Evolutionary conservation across 2,329 filamentous ascomycete species (phyloP), one percentile per base, ranked within the genome.

Genomic region (Fusarium cicatricum): DNA sequence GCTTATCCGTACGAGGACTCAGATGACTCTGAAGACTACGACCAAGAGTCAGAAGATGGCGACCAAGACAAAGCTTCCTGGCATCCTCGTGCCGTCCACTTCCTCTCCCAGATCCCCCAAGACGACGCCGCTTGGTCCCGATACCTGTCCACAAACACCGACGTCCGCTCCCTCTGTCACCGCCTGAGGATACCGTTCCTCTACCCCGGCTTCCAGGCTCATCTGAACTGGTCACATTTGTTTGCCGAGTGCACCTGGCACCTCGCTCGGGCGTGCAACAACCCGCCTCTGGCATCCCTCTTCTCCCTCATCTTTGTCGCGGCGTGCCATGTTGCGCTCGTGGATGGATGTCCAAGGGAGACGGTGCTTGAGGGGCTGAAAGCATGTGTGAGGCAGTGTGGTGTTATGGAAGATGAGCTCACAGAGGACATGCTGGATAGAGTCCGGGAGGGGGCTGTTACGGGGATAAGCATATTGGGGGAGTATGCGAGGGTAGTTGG

Each of bases 251-350:
- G 56, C 37, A 21, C 44, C 7, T 34, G 21, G 44, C 48, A 45
- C 29, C 49, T 64, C 14, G 32, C 19, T 5, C 49, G 21, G 8
- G 31, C 38, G 5, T 16, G 19, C 21, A n/a, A 34, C 2, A 14
- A 49, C 7, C 49, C 49, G 5, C 14, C 57, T 19, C 29, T 62
- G 14, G 49, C 45, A 4, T 59, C 57, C 6, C 31, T 64, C 12
- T 64, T 64, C 33, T 50, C 48, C 14, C 16, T 55, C 32, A 26
- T 52, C 23, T 64, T 62, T 31, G 40, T 59, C 15, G 57, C 60
- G 5, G 34, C 57, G 5, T 64, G 46, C 16, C 57, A 62, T 14
- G 37, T 64, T 19, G 53, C 53, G 10, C 15, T 39, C 12, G 11
- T 8, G 2, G 43, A 55, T 19, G 57, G 53, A 10, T 64, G 46